Percentiles rank a stretch among this genome's conserved stretches.
Conservation (phyloP, 768 basidiomycete genomes). For the Mycena crocata region DNA sequence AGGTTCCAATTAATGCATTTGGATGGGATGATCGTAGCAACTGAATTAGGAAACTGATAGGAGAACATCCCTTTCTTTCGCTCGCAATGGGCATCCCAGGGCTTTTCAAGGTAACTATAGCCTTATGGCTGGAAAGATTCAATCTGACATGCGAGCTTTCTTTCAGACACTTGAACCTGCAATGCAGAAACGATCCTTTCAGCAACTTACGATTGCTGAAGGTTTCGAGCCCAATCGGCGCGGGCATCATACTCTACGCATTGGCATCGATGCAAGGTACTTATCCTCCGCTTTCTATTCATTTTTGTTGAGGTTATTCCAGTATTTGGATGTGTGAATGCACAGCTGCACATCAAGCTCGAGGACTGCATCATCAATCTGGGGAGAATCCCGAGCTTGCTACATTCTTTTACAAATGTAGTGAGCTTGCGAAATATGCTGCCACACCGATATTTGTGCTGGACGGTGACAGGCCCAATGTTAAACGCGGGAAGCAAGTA, state of each 20-base stretch:
- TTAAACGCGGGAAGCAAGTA: not conserved
- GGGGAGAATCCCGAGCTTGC: not conserved
- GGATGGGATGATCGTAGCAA: no score
- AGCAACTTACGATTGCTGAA: not conserved
- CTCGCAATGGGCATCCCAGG: no score
- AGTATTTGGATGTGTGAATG: no score
- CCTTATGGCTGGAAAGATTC: no score
- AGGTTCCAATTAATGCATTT: no score
- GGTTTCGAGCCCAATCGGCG: not conserved
- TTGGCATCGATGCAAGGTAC: not conserved
- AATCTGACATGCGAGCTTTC: no score
- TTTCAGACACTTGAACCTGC: not conserved
- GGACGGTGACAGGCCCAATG: not conserved
- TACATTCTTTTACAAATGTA: not conserved
- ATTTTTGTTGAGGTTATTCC: no score
- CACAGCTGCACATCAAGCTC: no score
- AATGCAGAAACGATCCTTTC: not conserved
- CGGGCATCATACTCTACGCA: not conserved
- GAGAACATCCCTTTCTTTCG: no score
- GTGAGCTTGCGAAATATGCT: not conserved
- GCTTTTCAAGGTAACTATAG: no score
- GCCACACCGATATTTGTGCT: not conserved
- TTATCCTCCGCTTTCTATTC: no score
- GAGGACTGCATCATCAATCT: not conserved
- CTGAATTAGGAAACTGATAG: no score